Base-by-base conservation (phyloP, 2,329 filamentous ascomycete genomes). In the Teratosphaeria destructans region DNA sequence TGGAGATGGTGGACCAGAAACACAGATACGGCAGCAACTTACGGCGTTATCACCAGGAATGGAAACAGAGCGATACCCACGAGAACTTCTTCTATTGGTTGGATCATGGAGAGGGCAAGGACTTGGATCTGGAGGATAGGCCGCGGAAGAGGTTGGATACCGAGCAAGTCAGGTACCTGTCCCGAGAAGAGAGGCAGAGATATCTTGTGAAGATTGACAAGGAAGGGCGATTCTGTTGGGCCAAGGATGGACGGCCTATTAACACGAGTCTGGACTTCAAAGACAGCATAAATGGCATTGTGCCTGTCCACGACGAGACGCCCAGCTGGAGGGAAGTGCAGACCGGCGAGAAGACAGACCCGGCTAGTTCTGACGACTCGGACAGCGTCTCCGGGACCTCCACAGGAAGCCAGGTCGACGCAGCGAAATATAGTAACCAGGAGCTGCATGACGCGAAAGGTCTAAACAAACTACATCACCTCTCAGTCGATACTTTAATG, bases 1-100 rank as follows among this genome's bases (percentile, higher is more conserved):
- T 85, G 1, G 84, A 96, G 68, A 92, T 95, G 87, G 71, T 73
- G 10, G 72, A 73, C 61, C 76, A 85, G 54, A 92, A 95, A 72
- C 91, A 96, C 71, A 84, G 91, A 3, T 95, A 96, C 68, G 92
- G 91, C 3, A 87, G 85, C 58, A 95, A 94, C 65, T 74, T 96
- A 56, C 81, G 88, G 35, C 82, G 83, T 35, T 96, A 96, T 67
- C 92, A 96, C 68, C 83, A 85, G 61, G 84, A 88, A 64, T 96
- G 92, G 92, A 90, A 90, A 72, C 83, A 82, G 61, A 78, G 84
- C 1, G 79, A 88, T 32, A 93, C 90, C 0, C 82, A 85, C 4
- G 87, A 96, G 71, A 95, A 94, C 70, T 96, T 92, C 79, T 96
- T 96, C 72, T 93, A 91, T 75, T 96, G 92, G 91, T 79, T 96